These are phyloP conservation scores for Acacia confusa DNA, from an alignment of 306 rosid species.

Conservation along the genomic window DNA sequence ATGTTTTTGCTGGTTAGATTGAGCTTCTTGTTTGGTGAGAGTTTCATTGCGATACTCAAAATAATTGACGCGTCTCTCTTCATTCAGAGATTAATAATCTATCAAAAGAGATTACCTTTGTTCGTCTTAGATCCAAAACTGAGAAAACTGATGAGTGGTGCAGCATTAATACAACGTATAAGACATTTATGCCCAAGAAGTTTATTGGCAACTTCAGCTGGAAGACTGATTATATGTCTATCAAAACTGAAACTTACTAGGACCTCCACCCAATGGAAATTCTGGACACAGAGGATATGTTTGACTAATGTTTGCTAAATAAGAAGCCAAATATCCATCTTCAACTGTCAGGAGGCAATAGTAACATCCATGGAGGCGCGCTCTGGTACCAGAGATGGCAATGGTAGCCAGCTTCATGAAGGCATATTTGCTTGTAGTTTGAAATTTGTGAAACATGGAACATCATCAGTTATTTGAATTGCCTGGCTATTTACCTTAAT, in stretches of 20 bases:
- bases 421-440: not conserved
- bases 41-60: not conserved
- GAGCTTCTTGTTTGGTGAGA: not conserved
- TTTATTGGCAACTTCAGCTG: not conserved
- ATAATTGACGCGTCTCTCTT: not conserved
- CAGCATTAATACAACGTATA: not conserved
- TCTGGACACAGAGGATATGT: not conserved
- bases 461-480: not conserved
- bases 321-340: conserved; percentile 6
- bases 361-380: not conserved
- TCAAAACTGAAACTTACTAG: not conserved
- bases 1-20: not conserved
- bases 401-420: not conserved
- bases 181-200: not conserved
- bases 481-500: not conserved
- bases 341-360: not conserved
- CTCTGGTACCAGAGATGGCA: not conserved
- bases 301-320: not conserved
- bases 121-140: not conserved
- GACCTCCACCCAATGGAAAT: not conserved
- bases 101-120: not conserved
- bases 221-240: not conserved
- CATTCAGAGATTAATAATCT: not conserved
- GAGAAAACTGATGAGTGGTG: not conserved
- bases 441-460: not conserved